Evolutionary conservation across 441 rosid genomes (phyloP).

Genomic region (Adansonia gregorii): DNA sequence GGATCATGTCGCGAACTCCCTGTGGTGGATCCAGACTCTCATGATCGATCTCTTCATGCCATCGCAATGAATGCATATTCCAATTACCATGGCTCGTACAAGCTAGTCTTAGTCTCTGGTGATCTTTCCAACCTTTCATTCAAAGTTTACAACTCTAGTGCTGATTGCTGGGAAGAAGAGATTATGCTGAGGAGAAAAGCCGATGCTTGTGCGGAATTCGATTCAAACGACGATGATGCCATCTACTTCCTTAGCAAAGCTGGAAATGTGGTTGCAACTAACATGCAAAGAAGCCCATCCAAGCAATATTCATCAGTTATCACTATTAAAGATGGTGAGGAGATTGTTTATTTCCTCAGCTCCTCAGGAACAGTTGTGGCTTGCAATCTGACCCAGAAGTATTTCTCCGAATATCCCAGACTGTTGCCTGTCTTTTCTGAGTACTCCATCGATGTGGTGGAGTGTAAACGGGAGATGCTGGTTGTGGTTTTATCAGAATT

Average conservation of each 20-base stretch:
- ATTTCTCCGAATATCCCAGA: slow-evolving; percentile 71
- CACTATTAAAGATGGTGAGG: slow-evolving; percentile 50
- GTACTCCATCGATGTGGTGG: slow-evolving; percentile 85
- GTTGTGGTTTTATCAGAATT: slow-evolving; percentile 77
- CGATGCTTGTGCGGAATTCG: slow-evolving; percentile 39
- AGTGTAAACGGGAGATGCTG: slow-evolving; percentile 66
- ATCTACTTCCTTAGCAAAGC: slow-evolving; percentile 82
- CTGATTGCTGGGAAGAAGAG: slow-evolving; percentile 61
- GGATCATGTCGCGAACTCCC: slow-evolving; percentile 61
- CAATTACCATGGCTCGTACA: slow-evolving; percentile 42
- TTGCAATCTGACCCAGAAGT: slow-evolving; percentile 55
- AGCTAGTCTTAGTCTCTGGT: slow-evolving; percentile 65
- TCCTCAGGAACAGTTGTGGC: slow-evolving; percentile 67
- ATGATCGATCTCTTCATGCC: slow-evolving; percentile 58
- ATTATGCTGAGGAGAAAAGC: slow-evolving; percentile 40
- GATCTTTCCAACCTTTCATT: slow-evolving; percentile 61
- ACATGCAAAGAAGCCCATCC: slow-evolving; percentile 80
- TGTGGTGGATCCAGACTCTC: slow-evolving; percentile 31
- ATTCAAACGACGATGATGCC: slow-evolving; percentile 44
- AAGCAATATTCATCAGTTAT: slow-evolving; percentile 83
- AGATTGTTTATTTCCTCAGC: slow-evolving; percentile 69
- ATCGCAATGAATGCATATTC: slow-evolving; percentile 57
- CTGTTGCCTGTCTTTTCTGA: slow-evolving; percentile 68
- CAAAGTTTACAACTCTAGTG: slow-evolving; percentile 50
- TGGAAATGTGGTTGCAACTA: slow-evolving; percentile 73